Evolutionary conservation across 768 basidiomycete genomes (phyloP), one percentile per base, ranked within the genome.

Genomic region (Leccinum subgranulosum): DNA sequence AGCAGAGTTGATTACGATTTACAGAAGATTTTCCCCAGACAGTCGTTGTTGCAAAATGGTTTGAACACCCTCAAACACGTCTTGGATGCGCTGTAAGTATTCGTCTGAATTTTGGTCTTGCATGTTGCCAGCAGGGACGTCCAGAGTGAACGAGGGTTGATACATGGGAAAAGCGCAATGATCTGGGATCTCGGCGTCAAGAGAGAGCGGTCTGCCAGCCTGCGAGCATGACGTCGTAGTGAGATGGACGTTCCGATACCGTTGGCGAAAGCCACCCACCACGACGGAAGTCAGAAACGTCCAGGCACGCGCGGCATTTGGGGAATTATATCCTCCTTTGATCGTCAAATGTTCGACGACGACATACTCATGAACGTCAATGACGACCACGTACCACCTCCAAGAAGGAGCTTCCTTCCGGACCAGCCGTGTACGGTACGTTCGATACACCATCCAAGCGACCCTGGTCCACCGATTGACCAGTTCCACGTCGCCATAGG

Each of bases 261-360:
- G 12, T 10, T 19, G n/a, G 10, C 33, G 54, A 51, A 41, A 39
- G 48, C 12, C 17, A 75, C 88, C 60, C 63, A 93, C 90, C 28
- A 83, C 82, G 4, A 90, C 73, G 0, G 88, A 87, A 1, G 94
- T 96, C 17, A 94, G 73, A 64, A 85, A 85, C 1, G 91, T 78
- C 92, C 93, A 97, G 0, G 91, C 90, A 12, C 94, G 81, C 0
- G 94, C 94, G 1, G 86, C 86, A 63, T 95, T 95, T 2, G 90
- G 75, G 4, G 84, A 82, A 63, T 90, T 78, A 68, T 98, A 97
- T 0, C 95, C 95, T 17, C 94, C 92, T 81, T 50, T 33, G 14
- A n/a, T 72, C 58, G 47, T 68, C 56, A 21, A 69, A 64, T 7
- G 34, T 56, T 41, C 27, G 33, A 19, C 3, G 10, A 39, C 17